Percentiles rank a stretch among this genome's conserved stretches.
Conservation (phyloP, 1,139 yeast genomes). For the Kazachstania sp. region DNA sequence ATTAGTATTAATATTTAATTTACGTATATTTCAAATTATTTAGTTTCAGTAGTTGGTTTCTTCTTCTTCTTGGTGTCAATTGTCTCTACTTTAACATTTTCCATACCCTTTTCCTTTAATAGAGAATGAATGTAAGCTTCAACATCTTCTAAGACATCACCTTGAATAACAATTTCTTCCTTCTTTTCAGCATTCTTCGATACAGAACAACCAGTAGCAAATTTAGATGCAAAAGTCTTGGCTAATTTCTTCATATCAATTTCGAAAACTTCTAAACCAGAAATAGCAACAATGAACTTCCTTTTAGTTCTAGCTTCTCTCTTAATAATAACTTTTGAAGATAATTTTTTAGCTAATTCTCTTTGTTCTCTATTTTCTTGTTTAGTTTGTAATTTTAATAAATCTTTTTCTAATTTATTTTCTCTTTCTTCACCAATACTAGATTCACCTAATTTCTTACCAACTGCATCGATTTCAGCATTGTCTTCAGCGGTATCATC, state of each 20-base stretch:
- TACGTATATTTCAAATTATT: constrained; percentile 4
- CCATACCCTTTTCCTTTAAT: constrained; percentile 72
- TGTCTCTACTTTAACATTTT: constrained; percentile 80
- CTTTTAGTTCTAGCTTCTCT: constrained; percentile 87
- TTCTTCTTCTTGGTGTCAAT: constrained; percentile 75
- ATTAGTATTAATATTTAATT: not conserved
- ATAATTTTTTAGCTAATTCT: constrained; percentile 67
- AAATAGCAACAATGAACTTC: constrained; percentile 77
- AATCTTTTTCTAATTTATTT: constrained; percentile 70
- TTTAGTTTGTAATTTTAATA: constrained; percentile 78
- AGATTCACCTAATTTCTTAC: constrained; percentile 24
- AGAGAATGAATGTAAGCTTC: constrained; percentile 65
- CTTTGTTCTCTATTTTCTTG: constrained; percentile 86
- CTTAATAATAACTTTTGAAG: constrained; percentile 74
- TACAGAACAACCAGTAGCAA: constrained; percentile 97
- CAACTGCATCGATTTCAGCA: constrained; percentile 17
- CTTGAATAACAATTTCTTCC: constrained; percentile 88
- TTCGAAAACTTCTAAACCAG: constrained; percentile 82
- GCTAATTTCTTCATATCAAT: constrained; percentile 86
- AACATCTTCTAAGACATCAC: constrained; percentile 91
- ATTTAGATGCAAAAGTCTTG: constrained; percentile 85
- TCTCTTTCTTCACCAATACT: constrained; percentile 54
- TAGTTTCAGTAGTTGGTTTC: constrained; percentile 26
- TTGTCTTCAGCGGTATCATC: constrained; percentile 9
- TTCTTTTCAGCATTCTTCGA: constrained; percentile 85